Conservation (phyloP, 208 protist species). For the Leishmania turanica region DNA sequence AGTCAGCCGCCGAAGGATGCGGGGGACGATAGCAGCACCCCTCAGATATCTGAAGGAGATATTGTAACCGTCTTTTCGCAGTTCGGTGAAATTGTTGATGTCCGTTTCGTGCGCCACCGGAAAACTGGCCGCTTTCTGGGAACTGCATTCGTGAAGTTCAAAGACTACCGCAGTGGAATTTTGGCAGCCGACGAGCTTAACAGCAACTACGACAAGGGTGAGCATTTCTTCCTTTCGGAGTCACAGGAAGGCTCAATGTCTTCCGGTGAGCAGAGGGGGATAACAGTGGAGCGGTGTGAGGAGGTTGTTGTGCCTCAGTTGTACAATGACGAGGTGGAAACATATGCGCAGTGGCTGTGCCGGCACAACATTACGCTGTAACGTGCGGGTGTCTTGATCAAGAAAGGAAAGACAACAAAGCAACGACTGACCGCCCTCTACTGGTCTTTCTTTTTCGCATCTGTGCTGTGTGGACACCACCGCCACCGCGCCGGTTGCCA, state of each 20-base stretch:
- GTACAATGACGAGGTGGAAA: conserved; percentile 24
- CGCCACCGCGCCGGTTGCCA: neutral
- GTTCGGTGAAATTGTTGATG: conserved; percentile 81
- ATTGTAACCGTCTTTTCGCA: conserved; percentile 89
- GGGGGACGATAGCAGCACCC: conserved; percentile 1
- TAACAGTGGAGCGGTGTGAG: conserved; percentile 82
- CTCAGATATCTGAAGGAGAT: conserved; percentile 79
- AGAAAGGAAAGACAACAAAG: neutral
- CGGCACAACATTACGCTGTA: conserved; percentile 5
- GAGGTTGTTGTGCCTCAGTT: conserved; percentile 56
- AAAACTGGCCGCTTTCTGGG: conserved; percentile 77
- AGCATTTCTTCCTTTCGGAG: conserved; percentile 52
- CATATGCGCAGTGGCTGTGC: conserved; percentile 59
- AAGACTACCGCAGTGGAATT: conserved; percentile 74
- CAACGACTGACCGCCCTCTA: neutral
- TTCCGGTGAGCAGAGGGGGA: conserved; percentile 31
- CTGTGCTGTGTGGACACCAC: neutral
- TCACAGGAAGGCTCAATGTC: conserved; percentile 1
- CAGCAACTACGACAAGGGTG: conserved; percentile 62
- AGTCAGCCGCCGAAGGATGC: conserved; percentile 9
- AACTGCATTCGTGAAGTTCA: conserved; percentile 81
- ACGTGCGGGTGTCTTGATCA: neutral
- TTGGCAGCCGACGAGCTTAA: conserved; percentile 80
- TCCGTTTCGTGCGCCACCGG: conserved; percentile 74
- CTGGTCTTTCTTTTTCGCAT: neutral